These are phyloP conservation scores for Pyricularia pennisetigena DNA, from an alignment of 2,329 filamentous ascomycete genomes.

Conservation along the genomic window DNA sequence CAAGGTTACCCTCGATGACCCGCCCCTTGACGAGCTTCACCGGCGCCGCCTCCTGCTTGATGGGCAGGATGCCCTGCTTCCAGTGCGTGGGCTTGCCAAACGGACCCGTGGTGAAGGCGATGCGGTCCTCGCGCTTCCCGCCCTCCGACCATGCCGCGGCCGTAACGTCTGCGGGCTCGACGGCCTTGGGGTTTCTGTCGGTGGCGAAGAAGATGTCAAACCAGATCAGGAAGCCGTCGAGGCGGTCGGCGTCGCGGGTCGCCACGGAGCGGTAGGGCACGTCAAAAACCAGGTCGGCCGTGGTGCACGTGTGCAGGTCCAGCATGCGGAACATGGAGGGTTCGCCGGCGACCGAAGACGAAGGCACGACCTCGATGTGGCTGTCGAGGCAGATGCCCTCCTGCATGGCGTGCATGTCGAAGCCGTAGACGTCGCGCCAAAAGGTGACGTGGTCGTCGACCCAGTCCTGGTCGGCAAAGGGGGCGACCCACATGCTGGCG, in stretches of 20 bases:
- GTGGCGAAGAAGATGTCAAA: conserved; percentile 89
- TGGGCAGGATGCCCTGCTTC: conserved; percentile 72
- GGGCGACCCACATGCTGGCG: conserved; percentile 72
- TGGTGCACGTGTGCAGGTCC: conserved; percentile 62
- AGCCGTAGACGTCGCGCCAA: conserved; percentile 91
- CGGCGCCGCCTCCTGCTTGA: conserved; percentile 45
- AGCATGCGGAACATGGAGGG: conserved; percentile 62
- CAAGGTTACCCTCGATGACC: conserved; percentile 55
- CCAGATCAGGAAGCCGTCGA: conserved; percentile 89
- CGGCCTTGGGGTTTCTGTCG: conserved; percentile 34
- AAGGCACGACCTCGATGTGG: conserved; percentile 64
- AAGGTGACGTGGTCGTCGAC: conserved; percentile 69
- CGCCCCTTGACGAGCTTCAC: conserved; percentile 40
- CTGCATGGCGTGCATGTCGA: conserved; percentile 89
- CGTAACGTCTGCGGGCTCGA: conserved; percentile 40
- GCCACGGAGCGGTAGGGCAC: conserved; percentile 56
- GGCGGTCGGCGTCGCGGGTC: conserved; percentile 48
- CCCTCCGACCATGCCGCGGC: conserved; percentile 54
- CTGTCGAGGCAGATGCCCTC: conserved; percentile 71
- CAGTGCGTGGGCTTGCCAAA: conserved; percentile 73
- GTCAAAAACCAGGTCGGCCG: conserved; percentile 67
- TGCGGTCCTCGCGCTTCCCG: conserved; percentile 37
- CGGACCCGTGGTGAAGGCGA: conserved; percentile 86
- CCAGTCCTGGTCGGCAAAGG: conserved; percentile 68
- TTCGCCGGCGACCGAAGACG: conserved; percentile 46